phyloP scores from a whole-genome alignment of 2,329 filamentous ascomycete species.

The Botryotinia convoluta region DNA sequence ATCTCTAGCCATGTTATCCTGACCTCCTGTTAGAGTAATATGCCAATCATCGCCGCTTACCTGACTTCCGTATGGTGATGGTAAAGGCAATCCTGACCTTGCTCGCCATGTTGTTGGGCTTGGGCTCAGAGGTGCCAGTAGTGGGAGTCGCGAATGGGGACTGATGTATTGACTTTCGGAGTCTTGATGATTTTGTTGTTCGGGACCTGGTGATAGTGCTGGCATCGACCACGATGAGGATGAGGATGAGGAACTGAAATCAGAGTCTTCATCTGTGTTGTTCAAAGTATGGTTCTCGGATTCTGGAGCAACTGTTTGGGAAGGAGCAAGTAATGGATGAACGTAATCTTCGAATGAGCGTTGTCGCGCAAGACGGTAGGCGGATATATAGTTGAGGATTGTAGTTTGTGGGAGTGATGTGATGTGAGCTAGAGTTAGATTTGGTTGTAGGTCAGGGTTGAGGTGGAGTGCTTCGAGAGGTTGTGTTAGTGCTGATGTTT shows the following conservation, averaged over 20 bases:
- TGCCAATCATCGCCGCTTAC: background rate
- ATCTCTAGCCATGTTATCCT: background rate
- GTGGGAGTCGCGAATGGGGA: background rate
- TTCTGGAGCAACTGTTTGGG: background rate
- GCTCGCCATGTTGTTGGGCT: background rate
- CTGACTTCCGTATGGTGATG: background rate
- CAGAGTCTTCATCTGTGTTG: background rate
- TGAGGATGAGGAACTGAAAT: background rate
- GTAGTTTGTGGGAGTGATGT: background rate
- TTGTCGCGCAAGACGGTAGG: background rate
- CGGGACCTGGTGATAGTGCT: no score
- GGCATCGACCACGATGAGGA: background rate
- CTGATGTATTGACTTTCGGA: background rate
- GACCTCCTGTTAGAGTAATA: background rate
- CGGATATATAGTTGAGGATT: background rate
- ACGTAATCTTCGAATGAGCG: background rate
- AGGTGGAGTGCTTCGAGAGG: background rate
- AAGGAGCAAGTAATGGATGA: background rate
- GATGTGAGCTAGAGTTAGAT: background rate
- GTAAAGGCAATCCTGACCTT: background rate
- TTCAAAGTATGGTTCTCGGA: accelerated
- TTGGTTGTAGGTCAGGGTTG: background rate
- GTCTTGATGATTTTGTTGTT: background rate
- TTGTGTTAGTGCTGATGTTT: background rate
- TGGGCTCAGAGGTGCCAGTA: no score